Percentiles rank a stretch among this genome's conserved stretches.
Conservation (phyloP, 208 protist genomes). For the Trypanosoma melophagium region DNA sequence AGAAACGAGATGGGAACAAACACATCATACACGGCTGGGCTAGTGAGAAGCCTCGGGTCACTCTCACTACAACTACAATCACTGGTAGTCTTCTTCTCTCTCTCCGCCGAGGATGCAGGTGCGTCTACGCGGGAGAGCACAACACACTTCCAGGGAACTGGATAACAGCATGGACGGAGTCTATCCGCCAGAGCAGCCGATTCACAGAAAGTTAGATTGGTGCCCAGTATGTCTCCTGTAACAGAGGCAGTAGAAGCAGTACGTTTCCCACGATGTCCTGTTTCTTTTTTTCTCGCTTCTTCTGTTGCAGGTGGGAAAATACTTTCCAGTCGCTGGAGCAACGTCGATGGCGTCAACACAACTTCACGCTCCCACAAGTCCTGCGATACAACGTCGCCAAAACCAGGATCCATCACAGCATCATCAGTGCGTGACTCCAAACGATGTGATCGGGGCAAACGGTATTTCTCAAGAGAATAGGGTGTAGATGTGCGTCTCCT, state of each 20-base stretch:
- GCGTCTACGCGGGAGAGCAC: not conserved
- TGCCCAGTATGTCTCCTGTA: too few relatives aligned
- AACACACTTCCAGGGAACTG: conserved; percentile 23
- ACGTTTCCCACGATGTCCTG: not conserved
- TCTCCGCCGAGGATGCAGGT: too few relatives aligned
- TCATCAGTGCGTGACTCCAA: too few relatives aligned
- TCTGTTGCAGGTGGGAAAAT: conserved; percentile 14
- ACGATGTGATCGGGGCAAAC: too few relatives aligned
- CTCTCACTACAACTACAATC: too few relatives aligned
- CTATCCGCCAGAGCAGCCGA: not conserved
- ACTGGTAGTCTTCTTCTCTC: too few relatives aligned
- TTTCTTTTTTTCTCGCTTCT: not conserved
- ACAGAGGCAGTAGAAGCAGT: not conserved
- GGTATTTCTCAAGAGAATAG: too few relatives aligned
- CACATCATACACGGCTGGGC: conserved; percentile 24
- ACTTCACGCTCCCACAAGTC: not conserved
- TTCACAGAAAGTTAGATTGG: too few relatives aligned
- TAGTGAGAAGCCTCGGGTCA: not conserved
- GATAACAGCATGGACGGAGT: conserved; percentile 18
- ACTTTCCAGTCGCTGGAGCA: conserved; percentile 15
- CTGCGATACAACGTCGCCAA: not conserved
- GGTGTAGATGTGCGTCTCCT: too few relatives aligned
- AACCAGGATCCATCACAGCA: too few relatives aligned
- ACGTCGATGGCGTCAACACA: conserved; percentile 18
- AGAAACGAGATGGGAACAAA: conserved; percentile 20